phyloP scores from a whole-genome alignment of 805 yeast genomes.

The Spathaspora arborariae region DNA sequence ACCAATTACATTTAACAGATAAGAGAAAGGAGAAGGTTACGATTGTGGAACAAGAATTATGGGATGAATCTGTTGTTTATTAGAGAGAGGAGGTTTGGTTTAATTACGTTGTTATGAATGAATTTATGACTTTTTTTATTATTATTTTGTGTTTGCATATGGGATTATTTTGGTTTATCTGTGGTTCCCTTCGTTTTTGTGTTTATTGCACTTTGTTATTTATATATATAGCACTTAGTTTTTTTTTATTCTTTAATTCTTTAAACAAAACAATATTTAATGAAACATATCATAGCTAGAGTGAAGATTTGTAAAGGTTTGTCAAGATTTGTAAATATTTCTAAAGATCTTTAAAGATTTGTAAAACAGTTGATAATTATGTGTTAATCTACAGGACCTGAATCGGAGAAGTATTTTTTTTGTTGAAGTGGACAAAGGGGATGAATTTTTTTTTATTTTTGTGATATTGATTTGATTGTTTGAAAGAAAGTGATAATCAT shows the following conservation, averaged over 20 bases:
- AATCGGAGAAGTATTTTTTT: neutral
- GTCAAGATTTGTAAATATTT: no score
- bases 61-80: conserved; percentile 3
- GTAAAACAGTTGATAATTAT: no score
- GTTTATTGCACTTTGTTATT: neutral
- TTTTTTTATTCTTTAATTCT: neutral
- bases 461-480: neutral
- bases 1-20: neutral
- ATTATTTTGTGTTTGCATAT: neutral
- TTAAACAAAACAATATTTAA: neutral
- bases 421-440: neutral
- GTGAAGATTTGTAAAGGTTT: no score
- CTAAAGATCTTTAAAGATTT: no score
- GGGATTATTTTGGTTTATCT: neutral
- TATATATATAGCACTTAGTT: neutral
- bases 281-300: neutral
- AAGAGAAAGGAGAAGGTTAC: conserved; percentile 3
- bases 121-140: neutral
- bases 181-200: neutral
- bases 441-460: neutral
- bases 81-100: neutral
- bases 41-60: conserved; percentile 7
- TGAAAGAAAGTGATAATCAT: neutral
- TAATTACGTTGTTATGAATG: neutral
- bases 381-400: neutral